phyloP scores from a whole-genome alignment of 306 rosid species.

The Begonia masoniana region DNA sequence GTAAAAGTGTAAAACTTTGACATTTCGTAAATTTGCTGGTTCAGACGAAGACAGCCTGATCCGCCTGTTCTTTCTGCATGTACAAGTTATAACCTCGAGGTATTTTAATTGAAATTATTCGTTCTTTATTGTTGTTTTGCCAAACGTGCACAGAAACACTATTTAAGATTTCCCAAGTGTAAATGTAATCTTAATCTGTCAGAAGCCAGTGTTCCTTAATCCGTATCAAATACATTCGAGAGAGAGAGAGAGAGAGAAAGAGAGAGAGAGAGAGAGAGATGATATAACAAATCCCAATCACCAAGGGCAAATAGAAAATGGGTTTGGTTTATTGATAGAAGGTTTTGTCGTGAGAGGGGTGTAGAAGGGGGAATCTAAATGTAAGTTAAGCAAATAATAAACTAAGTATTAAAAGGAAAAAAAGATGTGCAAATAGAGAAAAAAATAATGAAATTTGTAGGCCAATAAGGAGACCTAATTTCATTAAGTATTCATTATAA shows the following conservation, averaged over 20 bases:
- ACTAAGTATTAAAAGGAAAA: background rate
- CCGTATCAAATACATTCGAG: too few relatives aligned
- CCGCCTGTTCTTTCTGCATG: too few relatives aligned
- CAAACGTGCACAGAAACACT: too few relatives aligned
- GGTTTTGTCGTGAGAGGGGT: slow-evolving; percentile 36
- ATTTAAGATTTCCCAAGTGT: too few relatives aligned
- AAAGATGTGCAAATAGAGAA: background rate
- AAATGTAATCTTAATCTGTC: background rate
- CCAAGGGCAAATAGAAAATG: slow-evolving; percentile 18
- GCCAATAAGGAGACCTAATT: slow-evolving; percentile 1
- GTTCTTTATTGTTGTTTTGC: too few relatives aligned
- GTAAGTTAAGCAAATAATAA: background rate
- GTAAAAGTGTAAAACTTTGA: too few relatives aligned
- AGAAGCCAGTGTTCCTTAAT: background rate
- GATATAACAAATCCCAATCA: slow-evolving; percentile 9
- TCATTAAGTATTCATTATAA: background rate
- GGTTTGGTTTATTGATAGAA: slow-evolving; percentile 35
- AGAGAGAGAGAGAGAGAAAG: background rate
- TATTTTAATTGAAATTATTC: too few relatives aligned
- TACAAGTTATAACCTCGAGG: too few relatives aligned
- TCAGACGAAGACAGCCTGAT: too few relatives aligned
- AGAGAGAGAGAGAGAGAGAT: background rate
- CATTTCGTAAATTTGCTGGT: too few relatives aligned
- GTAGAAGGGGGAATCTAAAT: slow-evolving; percentile 3
- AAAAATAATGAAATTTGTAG: slow-evolving; percentile 1